Base-by-base conservation (phyloP, 352 stramenopile genomes). In the Blastocystis sp. region DNA sequence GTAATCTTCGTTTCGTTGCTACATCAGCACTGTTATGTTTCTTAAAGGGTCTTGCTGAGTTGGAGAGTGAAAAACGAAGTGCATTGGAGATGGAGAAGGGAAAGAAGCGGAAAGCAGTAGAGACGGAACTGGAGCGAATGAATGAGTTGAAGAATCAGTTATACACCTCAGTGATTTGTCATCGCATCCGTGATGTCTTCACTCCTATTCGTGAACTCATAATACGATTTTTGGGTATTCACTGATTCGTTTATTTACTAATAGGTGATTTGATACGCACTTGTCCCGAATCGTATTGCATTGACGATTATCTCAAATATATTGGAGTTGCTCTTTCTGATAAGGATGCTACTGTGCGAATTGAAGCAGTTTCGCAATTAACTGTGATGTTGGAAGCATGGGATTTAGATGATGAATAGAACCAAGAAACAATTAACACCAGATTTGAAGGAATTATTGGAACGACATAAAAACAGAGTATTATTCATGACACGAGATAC, bases 401-500 rank as follows among this genome's bases (percentile, higher is more conserved):
- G 9, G 44, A 19, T 33, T 35, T 24, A 1, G 33, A 33, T 66
- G 30, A 59, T 22, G 19, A 40, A 37, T 51, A 24, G 60, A 44
- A n/a, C 60, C 9, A 70, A 40, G 33, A 70, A 24, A 64, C n/a
- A 35, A 17, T 35, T 30, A 24, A 70, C 17, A 48, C 6, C 24
- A 3, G 60, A n/a, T 30, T 30, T 70, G 15, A 30, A 48, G 22
- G 48, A 56, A 33, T 22, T 81, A 40, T 37, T 81, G 53, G 27
- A 64, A 40, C 70, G 70, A 35, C 54, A 81, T 15, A 81, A 81
- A 51, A 51, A 60, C 7, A 51, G 70, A 13, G 54, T 81, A 51
- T 40, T 81, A n/a, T 81, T 81, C 24, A 81, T 81, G 70, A 59
- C 70, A 51, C 70, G 70, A 9, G 70, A 81, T 40, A 44, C 44